A percentile compares a stretch with the other conserved stretches of the same genome.
phyloP scores from a whole-genome alignment of 2,329 filamentous ascomycete species.

The Didymella pinodella region DNA sequence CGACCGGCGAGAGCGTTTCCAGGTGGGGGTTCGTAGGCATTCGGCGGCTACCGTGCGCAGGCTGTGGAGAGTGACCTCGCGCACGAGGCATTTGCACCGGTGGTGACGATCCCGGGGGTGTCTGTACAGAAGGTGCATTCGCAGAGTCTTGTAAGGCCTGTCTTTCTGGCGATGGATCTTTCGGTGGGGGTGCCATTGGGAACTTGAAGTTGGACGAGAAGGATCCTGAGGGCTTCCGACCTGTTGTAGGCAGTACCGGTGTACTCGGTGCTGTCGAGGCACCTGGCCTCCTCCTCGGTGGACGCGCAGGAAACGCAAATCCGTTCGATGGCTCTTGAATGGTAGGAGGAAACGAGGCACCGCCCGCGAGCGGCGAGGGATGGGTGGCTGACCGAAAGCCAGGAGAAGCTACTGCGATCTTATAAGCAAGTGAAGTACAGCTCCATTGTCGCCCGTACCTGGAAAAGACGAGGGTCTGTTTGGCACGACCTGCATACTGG shows the following conservation, averaged over 20 bases:
- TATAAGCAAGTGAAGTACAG: conserved; percentile 27
- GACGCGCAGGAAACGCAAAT: conserved; percentile 42
- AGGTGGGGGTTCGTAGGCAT: conserved; percentile 53
- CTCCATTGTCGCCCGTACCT: conserved; percentile 29
- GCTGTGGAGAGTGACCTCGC: conserved; percentile 27
- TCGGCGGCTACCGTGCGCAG: conserved; percentile 27
- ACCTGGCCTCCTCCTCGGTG: conserved; percentile 40
- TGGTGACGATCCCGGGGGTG: conserved; percentile 30
- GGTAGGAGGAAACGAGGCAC: conserved; percentile 49
- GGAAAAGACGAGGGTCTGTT: conserved; percentile 49
- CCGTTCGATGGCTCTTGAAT: conserved; percentile 38
- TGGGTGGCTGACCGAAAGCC: conserved; percentile 46
- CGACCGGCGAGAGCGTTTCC: conserved; percentile 67
- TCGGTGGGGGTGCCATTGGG: conserved; percentile 54
- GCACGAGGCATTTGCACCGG: conserved; percentile 45
- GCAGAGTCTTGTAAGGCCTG: conserved; percentile 38
- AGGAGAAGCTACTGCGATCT: conserved; percentile 39
- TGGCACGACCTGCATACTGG: conserved; percentile 79
- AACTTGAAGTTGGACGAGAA: conserved; percentile 65
- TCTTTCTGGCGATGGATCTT: conserved; percentile 41
- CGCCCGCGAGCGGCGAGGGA: conserved; percentile 54
- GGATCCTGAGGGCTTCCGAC: conserved; percentile 52
- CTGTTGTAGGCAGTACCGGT: conserved; percentile 49
- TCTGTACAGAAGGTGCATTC: conserved; percentile 1
- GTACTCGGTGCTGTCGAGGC: conserved; percentile 52